Percentiles rank a stretch among this genome's conserved stretches.
phyloP scores from a whole-genome alignment of 1,284 basidiomycete species.

The Heterobasidion occidentale region DNA sequence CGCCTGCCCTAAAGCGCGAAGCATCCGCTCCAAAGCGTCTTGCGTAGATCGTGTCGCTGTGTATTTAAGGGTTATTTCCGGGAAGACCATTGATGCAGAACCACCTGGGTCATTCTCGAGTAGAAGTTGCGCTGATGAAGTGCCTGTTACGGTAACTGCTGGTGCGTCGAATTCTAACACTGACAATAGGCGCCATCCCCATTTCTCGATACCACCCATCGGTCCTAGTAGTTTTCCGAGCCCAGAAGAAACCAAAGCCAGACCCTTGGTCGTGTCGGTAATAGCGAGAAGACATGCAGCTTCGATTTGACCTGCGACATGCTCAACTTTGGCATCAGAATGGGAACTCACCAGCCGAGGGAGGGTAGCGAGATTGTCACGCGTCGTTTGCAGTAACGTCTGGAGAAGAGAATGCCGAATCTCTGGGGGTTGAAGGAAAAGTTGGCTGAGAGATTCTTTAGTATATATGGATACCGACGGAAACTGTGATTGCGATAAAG shows the following conservation, averaged over 20 bases:
- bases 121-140: conserved; percentile 44
- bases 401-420: conserved; percentile 40
- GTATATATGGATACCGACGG: conserved; percentile 47
- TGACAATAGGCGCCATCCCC: conserved; percentile 78
- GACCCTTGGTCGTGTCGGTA: conserved; percentile 13
- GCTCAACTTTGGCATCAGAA: conserved; percentile 65
- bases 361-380: conserved; percentile 62
- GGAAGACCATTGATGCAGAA: conserved; percentile 40
- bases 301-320: conserved; percentile 57
- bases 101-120: conserved; percentile 41
- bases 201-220: conserved; percentile 76
- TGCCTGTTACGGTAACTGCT: conserved; percentile 35
- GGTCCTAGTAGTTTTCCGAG: conserved; percentile 73
- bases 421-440: conserved; percentile 35
- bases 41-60: conserved; percentile 50
- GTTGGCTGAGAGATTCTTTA: conserved; percentile 31
- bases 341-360: conserved; percentile 67
- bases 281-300: conserved; percentile 54
- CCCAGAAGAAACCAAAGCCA: conserved; percentile 40
- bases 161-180: conserved; percentile 67
- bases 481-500: conserved; percentile 48
- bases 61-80: conserved; percentile 51
- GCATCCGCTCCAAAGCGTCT: conserved; percentile 57
- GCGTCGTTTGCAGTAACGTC: conserved; percentile 43
- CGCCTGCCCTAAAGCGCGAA: conserved; percentile 63